phyloP scores from a whole-genome alignment of 148 eudicot species.

The Pouteria glomerata region DNA sequence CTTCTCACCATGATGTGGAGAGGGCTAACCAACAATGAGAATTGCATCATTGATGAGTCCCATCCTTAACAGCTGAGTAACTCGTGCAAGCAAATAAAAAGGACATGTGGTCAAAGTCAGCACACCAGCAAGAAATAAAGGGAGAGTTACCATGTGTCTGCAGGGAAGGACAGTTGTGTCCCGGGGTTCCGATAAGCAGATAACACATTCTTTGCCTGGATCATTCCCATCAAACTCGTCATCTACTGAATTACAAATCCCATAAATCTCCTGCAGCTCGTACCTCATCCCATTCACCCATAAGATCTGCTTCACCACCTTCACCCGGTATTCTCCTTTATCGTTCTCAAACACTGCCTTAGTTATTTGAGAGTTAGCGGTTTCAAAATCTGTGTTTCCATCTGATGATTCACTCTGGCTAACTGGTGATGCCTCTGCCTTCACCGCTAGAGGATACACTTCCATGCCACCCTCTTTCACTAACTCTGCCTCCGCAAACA shows the following conservation, averaged over 20 bases:
- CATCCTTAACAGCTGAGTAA: neutral
- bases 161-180: slow-evolving; percentile 97
- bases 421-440: slow-evolving; percentile 67
- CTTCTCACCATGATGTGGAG: neutral
- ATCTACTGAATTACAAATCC: slow-evolving; percentile 88
- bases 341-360: slow-evolving; percentile 86
- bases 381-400: slow-evolving; percentile 34
- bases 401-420: slow-evolving; percentile 34
- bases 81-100: too few relatives aligned
- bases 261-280: slow-evolving; percentile 93
- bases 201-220: slow-evolving; percentile 96
- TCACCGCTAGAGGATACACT: slow-evolving; percentile 67
- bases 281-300: slow-evolving; percentile 85
- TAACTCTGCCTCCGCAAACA: slow-evolving; percentile 62
- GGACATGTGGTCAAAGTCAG: neutral
- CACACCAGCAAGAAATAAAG: neutral
- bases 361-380: slow-evolving; percentile 79
- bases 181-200: slow-evolving; percentile 93
- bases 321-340: slow-evolving; percentile 68
- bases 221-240: slow-evolving; percentile 69
- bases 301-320: slow-evolving; percentile 79
- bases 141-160: slow-evolving; percentile 76
- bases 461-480: slow-evolving; percentile 51
- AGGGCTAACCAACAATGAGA: neutral
- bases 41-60: neutral